A percentile compares a stretch with the other conserved stretches of the same genome.
These are phyloP conservation scores for Phycomyces nitens DNA, from an alignment of 192 early-diverging fungal species.

Conservation along the genomic window DNA sequence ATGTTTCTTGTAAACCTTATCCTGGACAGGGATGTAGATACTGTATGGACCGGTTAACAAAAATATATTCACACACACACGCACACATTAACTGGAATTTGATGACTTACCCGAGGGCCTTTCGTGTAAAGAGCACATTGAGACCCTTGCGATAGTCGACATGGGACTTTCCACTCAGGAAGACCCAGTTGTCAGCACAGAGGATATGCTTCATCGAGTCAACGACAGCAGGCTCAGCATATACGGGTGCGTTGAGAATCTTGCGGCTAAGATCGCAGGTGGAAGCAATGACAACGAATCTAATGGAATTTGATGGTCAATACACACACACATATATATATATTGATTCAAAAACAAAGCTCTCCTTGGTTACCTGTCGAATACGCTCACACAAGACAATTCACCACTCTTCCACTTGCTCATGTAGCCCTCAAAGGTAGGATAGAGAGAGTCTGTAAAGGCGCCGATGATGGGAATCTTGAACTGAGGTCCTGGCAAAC, in stretches of 20 bases:
- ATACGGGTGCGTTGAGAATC: conserved; percentile 38
- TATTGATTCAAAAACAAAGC: too few species aligned
- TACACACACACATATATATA: conserved; percentile 9
- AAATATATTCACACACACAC: not conserved
- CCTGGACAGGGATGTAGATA: conserved; percentile 37
- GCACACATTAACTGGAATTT: not conserved
- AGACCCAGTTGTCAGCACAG: conserved; percentile 40
- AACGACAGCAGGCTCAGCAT: conserved; percentile 32
- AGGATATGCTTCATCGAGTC: conserved; percentile 41
- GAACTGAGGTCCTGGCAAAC: conserved; percentile 32
- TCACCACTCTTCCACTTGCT: conserved; percentile 44
- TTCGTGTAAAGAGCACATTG: conserved; percentile 38
- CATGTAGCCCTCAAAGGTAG: conserved; percentile 46
- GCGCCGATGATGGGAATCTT: conserved; percentile 43
- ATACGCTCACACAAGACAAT: conserved; percentile 39
- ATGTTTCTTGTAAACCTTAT: conserved; percentile 38
- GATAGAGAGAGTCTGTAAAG: conserved; percentile 38
- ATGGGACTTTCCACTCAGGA: conserved; percentile 37
- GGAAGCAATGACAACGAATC: conserved; percentile 45
- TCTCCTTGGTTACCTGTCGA: conserved; percentile 34
- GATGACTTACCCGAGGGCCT: conserved; percentile 32
- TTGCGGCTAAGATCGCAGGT: conserved; percentile 41
- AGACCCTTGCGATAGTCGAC: conserved; percentile 39
- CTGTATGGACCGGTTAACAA: too few species aligned
- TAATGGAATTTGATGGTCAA: too few species aligned